These are phyloP conservation scores for Stagonosporopsis cucurbitacearum DNA, from an alignment of 2,329 filamentous ascomycete species.

Conservation along the genomic window DNA sequence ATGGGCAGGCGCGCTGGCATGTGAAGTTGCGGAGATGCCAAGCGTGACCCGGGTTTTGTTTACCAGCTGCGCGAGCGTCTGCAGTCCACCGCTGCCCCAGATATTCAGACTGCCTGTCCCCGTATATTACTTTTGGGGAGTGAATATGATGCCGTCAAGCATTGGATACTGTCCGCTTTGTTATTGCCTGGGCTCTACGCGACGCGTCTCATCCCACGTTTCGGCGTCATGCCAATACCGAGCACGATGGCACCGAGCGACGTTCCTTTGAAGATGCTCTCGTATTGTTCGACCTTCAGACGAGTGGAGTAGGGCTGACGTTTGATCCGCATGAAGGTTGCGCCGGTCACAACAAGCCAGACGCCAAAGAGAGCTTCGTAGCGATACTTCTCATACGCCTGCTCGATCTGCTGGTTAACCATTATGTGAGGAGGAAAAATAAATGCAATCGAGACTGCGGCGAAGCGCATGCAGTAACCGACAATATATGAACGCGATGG, in stretches of 20 bases:
- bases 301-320: conserved; percentile 44
- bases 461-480: not conserved
- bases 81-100: not conserved
- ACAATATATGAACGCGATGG: conserved; percentile 7
- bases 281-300: conserved; percentile 47
- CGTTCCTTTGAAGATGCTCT: conserved; percentile 48
- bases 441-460: not conserved
- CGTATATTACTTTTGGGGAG: not conserved
- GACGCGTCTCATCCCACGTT: conserved; percentile 26
- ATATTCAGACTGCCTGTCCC: not conserved
- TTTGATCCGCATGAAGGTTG: conserved; percentile 43
- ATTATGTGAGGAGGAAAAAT: conserved; percentile 12
- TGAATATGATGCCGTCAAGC: not conserved
- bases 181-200: conserved; percentile 6
- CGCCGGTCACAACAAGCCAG: conserved; percentile 39
- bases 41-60: conserved; percentile 2
- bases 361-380: conserved; percentile 40
- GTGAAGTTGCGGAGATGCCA: conserved; percentile 27
- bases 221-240: conserved; percentile 34
- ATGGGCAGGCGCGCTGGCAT: conserved; percentile 18
- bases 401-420: conserved; percentile 22
- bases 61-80: not conserved
- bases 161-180: not conserved
- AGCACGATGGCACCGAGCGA: conserved; percentile 37
- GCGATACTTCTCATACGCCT: conserved; percentile 35